These are phyloP conservation scores for Chytridium lagenaria DNA, from an alignment of 371 early-diverging fungal genomes.

Conservation along the genomic window DNA sequence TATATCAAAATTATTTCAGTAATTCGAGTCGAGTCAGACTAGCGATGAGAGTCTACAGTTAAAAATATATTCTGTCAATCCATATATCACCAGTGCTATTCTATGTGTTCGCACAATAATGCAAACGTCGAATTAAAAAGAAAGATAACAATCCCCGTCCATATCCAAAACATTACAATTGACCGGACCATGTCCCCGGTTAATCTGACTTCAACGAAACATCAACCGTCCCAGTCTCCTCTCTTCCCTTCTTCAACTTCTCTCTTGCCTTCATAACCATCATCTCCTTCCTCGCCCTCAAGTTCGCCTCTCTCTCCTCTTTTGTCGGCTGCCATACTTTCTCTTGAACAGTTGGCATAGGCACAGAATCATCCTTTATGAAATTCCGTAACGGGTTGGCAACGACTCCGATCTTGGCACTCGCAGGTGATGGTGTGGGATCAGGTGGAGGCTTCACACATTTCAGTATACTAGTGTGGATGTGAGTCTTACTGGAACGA, in stretches of 20 bases:
- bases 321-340: slow-evolving; percentile 81
- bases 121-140: too few species aligned
- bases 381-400: slow-evolving; percentile 21
- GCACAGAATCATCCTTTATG: not conserved
- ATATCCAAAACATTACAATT: too few species aligned
- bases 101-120: too few species aligned
- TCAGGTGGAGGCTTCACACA: slow-evolving; percentile 24
- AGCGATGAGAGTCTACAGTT: too few species aligned
- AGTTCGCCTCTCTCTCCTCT: slow-evolving; percentile 74
- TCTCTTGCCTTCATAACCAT: slow-evolving; percentile 85
- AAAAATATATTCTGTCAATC: too few species aligned
- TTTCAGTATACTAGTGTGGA: slow-evolving; percentile 13
- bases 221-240: slow-evolving; percentile 8
- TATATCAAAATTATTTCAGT: too few species aligned
- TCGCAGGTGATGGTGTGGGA: slow-evolving; percentile 38
- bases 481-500: slow-evolving; percentile 66
- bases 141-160: too few species aligned
- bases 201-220: not conserved
- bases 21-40: too few species aligned
- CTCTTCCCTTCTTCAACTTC: slow-evolving; percentile 21
- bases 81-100: too few species aligned
- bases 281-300: slow-evolving; percentile 82
- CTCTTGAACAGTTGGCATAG: slow-evolving; percentile 55
- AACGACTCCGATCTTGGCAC: slow-evolving; percentile 26
- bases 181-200: too few species aligned